A percentile compares a stretch with the other conserved stretches of the same genome.
These are phyloP conservation scores for Alloteropsis semialata DNA, from an alignment of 176 grass and related monocot species.

Conservation along the genomic window DNA sequence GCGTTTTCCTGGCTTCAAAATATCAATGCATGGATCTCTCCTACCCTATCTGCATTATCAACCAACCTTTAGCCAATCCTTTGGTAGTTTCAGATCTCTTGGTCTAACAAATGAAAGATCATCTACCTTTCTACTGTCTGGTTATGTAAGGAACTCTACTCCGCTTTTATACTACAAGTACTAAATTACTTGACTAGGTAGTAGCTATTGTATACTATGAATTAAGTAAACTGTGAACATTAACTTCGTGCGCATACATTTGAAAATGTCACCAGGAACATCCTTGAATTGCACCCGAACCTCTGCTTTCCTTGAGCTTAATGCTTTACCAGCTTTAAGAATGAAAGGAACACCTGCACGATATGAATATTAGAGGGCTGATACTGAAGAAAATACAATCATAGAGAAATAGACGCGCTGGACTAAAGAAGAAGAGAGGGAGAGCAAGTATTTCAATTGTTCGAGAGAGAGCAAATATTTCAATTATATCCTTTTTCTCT, in stretches of 20 bases:
- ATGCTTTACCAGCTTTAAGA: slow-evolving; percentile 97
- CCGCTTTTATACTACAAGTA: not conserved
- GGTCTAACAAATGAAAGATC: not conserved
- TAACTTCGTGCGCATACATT: slow-evolving; percentile 53
- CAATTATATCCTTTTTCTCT: not conserved
- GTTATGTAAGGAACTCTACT: slow-evolving; percentile 4
- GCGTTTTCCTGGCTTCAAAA: not conserved
- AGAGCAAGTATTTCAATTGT: not conserved
- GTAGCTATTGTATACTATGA: not conserved
- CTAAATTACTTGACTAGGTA: slow-evolving; percentile 1
- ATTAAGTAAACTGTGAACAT: not conserved
- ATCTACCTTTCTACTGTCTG: slow-evolving; percentile 23
- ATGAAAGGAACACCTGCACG: slow-evolving; percentile 94
- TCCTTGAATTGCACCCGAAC: slow-evolving; percentile 99
- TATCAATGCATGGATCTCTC: slow-evolving; percentile 7
- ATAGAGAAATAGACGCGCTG: not conserved
- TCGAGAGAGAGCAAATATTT: not conserved
- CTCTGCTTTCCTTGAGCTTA: slow-evolving; percentile 96
- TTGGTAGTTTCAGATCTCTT: not conserved
- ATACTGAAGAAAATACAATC: slow-evolving; percentile 6
- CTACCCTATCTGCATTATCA: not conserved
- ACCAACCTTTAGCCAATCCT: not conserved
- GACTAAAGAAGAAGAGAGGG: slow-evolving; percentile 5
- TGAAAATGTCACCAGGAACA: slow-evolving; percentile 99
- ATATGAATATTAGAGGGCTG: slow-evolving; percentile 30